A percentile compares a stretch with the other conserved stretches of the same genome.
Conservation (phyloP, 305 asterid genomes). For the Fraxinus sp. region DNA sequence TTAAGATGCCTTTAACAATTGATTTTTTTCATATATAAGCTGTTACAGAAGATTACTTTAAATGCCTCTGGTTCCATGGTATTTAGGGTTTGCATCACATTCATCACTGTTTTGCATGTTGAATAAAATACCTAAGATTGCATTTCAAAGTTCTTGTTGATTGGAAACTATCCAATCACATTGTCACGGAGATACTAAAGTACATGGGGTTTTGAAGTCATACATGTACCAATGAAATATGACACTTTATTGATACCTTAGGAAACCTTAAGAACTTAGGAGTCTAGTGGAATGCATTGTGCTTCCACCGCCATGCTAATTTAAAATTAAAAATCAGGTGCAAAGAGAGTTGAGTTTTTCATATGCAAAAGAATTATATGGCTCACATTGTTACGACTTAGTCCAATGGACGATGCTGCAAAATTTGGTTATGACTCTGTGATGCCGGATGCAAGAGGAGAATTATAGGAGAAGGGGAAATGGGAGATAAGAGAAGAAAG, state of each 20-base stretch:
- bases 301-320: background rate
- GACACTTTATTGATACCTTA: background rate
- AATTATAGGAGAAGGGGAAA: too few species aligned
- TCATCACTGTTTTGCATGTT: background rate
- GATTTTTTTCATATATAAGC: background rate
- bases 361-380: background rate
- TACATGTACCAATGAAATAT: slow-evolving; percentile 4
- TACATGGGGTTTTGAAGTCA: slow-evolving; percentile 2
- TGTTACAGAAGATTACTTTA: background rate
- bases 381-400: background rate
- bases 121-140: background rate
- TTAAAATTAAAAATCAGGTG: background rate
- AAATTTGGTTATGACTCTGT: background rate
- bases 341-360: background rate
- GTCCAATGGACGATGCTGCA: background rate
- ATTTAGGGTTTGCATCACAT: background rate
- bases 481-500: too few species aligned
- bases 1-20: background rate
- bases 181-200: background rate
- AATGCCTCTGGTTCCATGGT: background rate
- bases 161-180: slow-evolving; percentile 4
- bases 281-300: background rate
- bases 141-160: background rate
- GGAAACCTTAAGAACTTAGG: slow-evolving; percentile 1
- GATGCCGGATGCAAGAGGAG: too few species aligned